Conservation (phyloP, 208 protist species). For the Porcisia hertigi region DNA sequence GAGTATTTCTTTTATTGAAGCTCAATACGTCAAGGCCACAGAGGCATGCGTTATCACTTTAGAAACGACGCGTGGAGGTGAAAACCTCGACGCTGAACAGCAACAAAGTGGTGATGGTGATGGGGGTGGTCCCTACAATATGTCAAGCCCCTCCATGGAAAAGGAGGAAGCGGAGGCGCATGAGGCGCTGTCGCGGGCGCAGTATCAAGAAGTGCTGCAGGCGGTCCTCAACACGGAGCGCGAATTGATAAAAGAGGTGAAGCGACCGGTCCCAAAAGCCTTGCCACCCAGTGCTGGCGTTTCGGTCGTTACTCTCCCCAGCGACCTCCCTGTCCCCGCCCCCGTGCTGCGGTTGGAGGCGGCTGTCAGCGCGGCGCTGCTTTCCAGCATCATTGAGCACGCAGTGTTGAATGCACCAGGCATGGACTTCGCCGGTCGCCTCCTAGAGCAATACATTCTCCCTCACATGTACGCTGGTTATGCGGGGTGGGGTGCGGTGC, state of each 20-base stretch:
- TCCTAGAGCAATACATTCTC: slow-evolving; percentile 66
- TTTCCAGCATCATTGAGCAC: slow-evolving; percentile 80
- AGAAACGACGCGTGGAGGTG: background rate
- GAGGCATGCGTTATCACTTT: background rate
- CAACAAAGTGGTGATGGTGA: background rate
- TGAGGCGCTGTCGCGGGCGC: slow-evolving; percentile 12
- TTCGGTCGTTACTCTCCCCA: slow-evolving; percentile 53
- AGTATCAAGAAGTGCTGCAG: slow-evolving; percentile 23
- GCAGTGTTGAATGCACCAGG: slow-evolving; percentile 44
- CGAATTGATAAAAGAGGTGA: slow-evolving; percentile 21
- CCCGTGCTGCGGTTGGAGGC: slow-evolving; percentile 73
- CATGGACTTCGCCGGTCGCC: slow-evolving; percentile 61
- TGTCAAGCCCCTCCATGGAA: background rate
- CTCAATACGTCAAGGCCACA: slow-evolving; percentile 11
- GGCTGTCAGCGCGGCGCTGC: slow-evolving; percentile 52
- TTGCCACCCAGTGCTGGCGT: background rate
- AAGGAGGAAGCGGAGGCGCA: background rate
- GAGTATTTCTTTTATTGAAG: slow-evolving; percentile 29
- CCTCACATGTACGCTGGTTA: slow-evolving; percentile 83
- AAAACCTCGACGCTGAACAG: background rate
- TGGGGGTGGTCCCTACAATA: background rate
- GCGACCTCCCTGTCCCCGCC: slow-evolving; percentile 49
- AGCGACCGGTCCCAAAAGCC: background rate
- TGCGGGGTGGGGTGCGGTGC: slow-evolving; percentile 27
- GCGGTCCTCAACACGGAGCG: slow-evolving; percentile 29